phyloP scores from a whole-genome alignment of 192 early-diverging fungal species.

The Chytriomyces confervae region DNA sequence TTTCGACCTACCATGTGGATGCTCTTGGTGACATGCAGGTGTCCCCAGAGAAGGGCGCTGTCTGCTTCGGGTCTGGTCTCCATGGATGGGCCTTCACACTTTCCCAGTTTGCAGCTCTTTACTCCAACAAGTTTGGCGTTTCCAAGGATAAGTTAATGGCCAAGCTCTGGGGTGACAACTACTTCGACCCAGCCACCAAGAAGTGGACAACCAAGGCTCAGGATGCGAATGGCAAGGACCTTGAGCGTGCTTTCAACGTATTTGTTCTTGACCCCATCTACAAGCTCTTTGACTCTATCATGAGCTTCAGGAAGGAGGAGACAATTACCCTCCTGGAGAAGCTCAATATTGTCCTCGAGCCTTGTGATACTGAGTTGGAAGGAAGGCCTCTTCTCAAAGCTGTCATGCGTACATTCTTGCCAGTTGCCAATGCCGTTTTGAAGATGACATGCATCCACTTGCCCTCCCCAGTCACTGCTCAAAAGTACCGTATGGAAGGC shows the following conservation, averaged over 20 bases:
- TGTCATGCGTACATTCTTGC: constrained; percentile 98
- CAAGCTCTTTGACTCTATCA: constrained; percentile 92
- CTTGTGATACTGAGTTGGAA: constrained; percentile 86
- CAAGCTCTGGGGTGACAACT: constrained; percentile 98
- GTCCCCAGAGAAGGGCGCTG: constrained; percentile 92
- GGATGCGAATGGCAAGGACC: constrained; percentile 75
- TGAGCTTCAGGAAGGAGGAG: constrained; percentile 97
- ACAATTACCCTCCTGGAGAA: constrained; percentile 79
- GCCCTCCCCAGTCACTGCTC: constrained; percentile 92
- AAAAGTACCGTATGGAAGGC: constrained; percentile 87
- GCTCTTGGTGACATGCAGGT: constrained; percentile 90
- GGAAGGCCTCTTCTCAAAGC: constrained; percentile 94
- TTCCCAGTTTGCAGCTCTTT: constrained; percentile 93
- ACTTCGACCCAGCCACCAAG: constrained; percentile 97
- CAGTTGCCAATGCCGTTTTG: constrained; percentile 94
- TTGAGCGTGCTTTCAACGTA: constrained; percentile 97
- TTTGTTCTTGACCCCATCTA: constrained; percentile 98
- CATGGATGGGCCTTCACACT: constrained; percentile 99
- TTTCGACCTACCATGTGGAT: constrained; percentile 90
- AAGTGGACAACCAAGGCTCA: constrained; percentile 89
- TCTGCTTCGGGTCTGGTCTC: constrained; percentile 97
- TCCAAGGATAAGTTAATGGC: constrained; percentile 94
- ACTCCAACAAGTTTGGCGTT: constrained; percentile 98
- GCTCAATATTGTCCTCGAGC: constrained; percentile 81
- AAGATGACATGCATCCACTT: constrained; percentile 99